These are phyloP conservation scores for Russula sp. DNA, from an alignment of 768 basidiomycete genomes.

Conservation along the genomic window DNA sequence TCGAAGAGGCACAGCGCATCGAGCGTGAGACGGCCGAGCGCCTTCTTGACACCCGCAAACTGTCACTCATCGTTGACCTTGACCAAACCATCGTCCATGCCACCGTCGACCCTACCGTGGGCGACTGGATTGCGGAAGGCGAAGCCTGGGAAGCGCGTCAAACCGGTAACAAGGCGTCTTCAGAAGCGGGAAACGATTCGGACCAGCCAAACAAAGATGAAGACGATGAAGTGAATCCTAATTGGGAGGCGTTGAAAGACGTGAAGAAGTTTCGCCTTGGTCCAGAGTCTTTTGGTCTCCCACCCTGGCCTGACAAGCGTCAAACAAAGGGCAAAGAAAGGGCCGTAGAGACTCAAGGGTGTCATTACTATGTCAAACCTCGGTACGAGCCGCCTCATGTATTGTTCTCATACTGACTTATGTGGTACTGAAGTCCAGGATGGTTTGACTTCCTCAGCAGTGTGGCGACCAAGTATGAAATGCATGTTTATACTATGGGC, in stretches of 20 bases:
- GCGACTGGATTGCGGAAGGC: conserved; percentile 92
- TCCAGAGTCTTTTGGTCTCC: conserved; percentile 64
- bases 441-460: conserved; percentile 71
- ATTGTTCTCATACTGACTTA: conserved; percentile 23
- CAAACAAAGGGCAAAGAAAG: conserved; percentile 59
- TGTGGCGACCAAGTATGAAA: conserved; percentile 81
- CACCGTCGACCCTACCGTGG: conserved; percentile 96
- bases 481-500: conserved; percentile 99
- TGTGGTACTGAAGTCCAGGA: conserved; percentile 58
- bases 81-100: conserved; percentile 99
- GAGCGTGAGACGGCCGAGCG: conserved; percentile 79
- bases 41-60: conserved; percentile 69
- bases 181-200: conserved; percentile 40
- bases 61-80: conserved; percentile 95
- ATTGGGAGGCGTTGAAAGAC: conserved; percentile 88
- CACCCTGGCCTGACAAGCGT: conserved; percentile 39
- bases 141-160: conserved; percentile 73
- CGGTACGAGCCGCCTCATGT: conserved; percentile 53
- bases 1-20: conserved; percentile 88
- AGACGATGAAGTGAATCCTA: conserved; percentile 72
- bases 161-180: conserved; percentile 36
- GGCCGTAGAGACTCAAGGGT: conserved; percentile 70
- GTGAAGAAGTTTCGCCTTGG: conserved; percentile 85
- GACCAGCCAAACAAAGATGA: conserved; percentile 37
- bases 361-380: conserved; percentile 97